These are phyloP conservation scores for Avena sativa DNA, from an alignment of 176 grass and related monocot genomes.

Conservation along the genomic window DNA sequence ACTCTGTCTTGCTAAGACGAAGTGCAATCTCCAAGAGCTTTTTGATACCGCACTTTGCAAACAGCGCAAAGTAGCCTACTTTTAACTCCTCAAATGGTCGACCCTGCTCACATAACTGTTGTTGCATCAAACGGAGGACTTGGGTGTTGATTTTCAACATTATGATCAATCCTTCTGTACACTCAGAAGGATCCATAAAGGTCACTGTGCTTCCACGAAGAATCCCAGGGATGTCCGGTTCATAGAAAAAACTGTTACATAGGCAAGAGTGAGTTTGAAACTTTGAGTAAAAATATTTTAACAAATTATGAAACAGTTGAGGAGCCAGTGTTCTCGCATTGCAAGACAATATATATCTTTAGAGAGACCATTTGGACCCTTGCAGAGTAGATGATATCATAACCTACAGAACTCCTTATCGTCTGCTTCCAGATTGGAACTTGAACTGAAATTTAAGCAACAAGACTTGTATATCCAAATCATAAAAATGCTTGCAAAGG, in stretches of 20 bases:
- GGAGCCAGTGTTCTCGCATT: neutral
- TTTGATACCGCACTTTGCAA: conserved; percentile 5
- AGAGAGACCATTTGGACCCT: neutral
- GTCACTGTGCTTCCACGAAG: neutral
- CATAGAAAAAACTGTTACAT: neutral
- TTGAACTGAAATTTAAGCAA: neutral
- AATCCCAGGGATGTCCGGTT: neutral
- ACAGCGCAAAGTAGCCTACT: neutral
- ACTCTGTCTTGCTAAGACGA: neutral
- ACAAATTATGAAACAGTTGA: neutral
- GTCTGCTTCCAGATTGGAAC: neutral
- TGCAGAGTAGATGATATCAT: neutral
- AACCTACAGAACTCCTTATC: neutral
- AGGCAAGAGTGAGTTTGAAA: neutral
- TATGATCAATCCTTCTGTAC: neutral
- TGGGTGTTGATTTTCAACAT: conserved; percentile 6
- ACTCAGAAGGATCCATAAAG: neutral
- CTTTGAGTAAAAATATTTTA: neutral
- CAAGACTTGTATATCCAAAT: neutral
- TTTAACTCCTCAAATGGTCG: neutral
- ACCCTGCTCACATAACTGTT: neutral
- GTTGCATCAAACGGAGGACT: neutral
- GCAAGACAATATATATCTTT: neutral
- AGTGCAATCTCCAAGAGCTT: neutral
- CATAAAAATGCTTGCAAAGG: neutral